Percentiles rank a stretch among this genome's conserved stretches.
Conservation (phyloP, 768 basidiomycete species). For the Tubosaeta brunneosetosa region DNA sequence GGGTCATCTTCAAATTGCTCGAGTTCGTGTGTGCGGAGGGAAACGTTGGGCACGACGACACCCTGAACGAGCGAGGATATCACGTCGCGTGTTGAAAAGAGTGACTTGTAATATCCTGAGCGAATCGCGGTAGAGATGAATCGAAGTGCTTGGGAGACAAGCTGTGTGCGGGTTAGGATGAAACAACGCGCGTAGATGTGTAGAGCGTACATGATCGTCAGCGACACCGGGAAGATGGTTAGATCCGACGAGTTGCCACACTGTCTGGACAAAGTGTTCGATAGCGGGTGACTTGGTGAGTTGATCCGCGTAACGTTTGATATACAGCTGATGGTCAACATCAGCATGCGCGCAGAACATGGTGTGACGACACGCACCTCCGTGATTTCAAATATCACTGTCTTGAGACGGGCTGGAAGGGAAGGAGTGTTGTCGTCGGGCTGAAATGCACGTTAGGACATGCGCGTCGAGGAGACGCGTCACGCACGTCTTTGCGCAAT, state of each 20-base stretch:
- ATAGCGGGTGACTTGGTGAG: constrained; percentile 60
- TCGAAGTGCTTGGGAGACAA: constrained; percentile 85
- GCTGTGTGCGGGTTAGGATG: constrained; percentile 34
- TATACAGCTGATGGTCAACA: constrained; percentile 51
- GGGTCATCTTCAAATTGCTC: constrained; percentile 98
- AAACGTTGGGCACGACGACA: constrained; percentile 92
- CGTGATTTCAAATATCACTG: constrained; percentile 83
- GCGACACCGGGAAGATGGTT: constrained; percentile 66
- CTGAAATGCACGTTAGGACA: constrained; percentile 33
- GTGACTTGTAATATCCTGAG: constrained; percentile 70
- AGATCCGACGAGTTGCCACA: constrained; percentile 80
- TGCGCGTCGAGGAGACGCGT: neutral
- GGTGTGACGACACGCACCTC: constrained; percentile 50
- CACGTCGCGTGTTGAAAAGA: constrained; percentile 80
- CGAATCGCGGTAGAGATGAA: constrained; percentile 94
- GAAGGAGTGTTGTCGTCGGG: constrained; percentile 80
- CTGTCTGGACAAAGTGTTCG: constrained; percentile 71
- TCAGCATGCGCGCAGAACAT: neutral
- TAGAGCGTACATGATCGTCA: constrained; percentile 64
- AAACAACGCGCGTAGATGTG: neutral
- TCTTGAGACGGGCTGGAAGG: constrained; percentile 85
- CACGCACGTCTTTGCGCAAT: constrained; percentile 59
- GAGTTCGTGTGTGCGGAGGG: constrained; percentile 80
- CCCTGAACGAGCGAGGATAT: constrained; percentile 81
- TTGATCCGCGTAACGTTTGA: constrained; percentile 80